phyloP scores from a whole-genome alignment of 1,284 basidiomycete genomes.

The Phellopilus nigrolimitatus region DNA sequence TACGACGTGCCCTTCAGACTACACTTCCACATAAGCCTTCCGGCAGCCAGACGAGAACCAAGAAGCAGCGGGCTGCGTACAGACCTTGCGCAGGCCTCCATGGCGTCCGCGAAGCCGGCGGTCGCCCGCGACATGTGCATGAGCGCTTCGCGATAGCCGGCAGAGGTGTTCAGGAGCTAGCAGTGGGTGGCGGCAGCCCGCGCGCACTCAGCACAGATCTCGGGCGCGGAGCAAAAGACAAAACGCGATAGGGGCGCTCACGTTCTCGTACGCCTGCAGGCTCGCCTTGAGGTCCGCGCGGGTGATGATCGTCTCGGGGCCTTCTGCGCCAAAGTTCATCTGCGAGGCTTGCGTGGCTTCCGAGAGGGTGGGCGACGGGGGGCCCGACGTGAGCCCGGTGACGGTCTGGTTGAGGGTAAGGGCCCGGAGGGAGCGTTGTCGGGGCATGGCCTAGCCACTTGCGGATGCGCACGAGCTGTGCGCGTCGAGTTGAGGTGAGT shows the following conservation, averaged over 20 bases:
- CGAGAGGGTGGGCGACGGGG: conserved; percentile 80
- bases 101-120: conserved; percentile 81
- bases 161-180: conserved; percentile 75
- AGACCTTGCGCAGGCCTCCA: conserved; percentile 79
- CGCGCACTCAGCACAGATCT: no score
- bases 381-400: conserved; percentile 38
- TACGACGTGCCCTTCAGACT: conserved; percentile 79
- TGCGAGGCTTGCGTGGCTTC: conserved; percentile 62
- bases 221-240: no score
- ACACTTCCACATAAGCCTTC: conserved; percentile 7
- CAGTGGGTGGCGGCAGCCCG: no score
- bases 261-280: conserved; percentile 75
- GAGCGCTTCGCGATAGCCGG: conserved; percentile 81
- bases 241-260: conserved; percentile 33
- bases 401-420: conserved; percentile 42
- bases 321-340: conserved; percentile 65
- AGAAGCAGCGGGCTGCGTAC: conserved; percentile 33
- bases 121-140: conserved; percentile 82
- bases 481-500: background rate
- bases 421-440: conserved; percentile 55
- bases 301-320: conserved; percentile 79
- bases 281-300: conserved; percentile 74
- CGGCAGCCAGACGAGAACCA: conserved; percentile 7
- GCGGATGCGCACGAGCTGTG: background rate
- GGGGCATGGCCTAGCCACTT: conserved; percentile 42